Evolutionary conservation across 2,329 filamentous ascomycete genomes (phyloP).

Genomic region (Claviceps quebecensis): DNA sequence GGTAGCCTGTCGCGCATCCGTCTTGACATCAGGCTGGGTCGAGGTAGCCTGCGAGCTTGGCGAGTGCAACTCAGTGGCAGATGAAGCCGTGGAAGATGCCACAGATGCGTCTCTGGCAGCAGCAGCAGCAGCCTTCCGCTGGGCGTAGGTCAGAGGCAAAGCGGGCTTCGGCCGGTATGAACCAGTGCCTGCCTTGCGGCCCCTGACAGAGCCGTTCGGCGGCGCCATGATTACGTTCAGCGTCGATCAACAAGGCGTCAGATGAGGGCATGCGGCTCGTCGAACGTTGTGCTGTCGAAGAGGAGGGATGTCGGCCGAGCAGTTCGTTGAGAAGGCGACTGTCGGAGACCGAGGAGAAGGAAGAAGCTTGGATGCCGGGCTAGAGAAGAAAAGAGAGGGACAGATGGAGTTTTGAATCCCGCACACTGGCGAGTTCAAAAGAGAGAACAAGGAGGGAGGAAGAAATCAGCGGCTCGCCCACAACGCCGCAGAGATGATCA

Average conservation of each 20-base stretch:
- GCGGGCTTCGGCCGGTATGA: conserved; percentile 21
- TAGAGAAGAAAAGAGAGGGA: not conserved
- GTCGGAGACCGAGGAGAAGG: not conserved
- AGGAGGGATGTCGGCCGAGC: not conserved
- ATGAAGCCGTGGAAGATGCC: conserved; percentile 3
- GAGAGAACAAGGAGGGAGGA: not conserved
- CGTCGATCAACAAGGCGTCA: not conserved
- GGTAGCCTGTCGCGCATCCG: not conserved
- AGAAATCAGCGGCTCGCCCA: conserved; percentile 17
- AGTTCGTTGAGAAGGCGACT: not conserved
- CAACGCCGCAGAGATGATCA: conserved; percentile 18
- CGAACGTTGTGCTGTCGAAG: not conserved
- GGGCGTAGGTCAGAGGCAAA: conserved; percentile 25
- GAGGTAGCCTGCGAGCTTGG: not conserved
- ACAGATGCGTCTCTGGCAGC: conserved; percentile 11
- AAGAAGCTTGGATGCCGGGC: not conserved
- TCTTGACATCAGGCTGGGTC: not conserved
- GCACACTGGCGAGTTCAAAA: not conserved
- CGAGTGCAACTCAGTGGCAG: conserved; percentile 1
- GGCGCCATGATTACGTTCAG: conserved; percentile 18
- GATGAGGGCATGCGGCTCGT: not conserved
- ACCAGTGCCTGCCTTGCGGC: conserved; percentile 17
- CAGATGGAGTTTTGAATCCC: not conserved
- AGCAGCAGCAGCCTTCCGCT: conserved; percentile 22
- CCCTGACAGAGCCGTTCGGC: conserved; percentile 18